A percentile compares a stretch with the other conserved stretches of the same genome.
phyloP scores from a whole-genome alignment of 1,284 basidiomycete species.

The Vanrija sp. region DNA sequence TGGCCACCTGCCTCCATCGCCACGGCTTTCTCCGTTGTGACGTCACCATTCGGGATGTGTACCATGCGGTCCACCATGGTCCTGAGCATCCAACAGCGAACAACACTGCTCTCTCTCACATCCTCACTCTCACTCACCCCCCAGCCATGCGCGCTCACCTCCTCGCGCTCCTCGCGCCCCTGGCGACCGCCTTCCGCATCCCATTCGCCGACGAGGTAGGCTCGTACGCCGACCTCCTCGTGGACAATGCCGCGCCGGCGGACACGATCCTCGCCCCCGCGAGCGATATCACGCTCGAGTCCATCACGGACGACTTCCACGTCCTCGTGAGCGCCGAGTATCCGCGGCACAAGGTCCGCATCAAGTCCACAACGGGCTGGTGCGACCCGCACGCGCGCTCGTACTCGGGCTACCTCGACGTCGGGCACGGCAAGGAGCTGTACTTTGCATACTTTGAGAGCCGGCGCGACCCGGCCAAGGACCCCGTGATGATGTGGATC shows the following conservation, averaged over 20 bases:
- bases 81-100: too few species aligned
- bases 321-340: slow-evolving; percentile 6
- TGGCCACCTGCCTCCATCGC: too few species aligned
- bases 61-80: too few species aligned
- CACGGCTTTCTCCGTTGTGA: too few species aligned
- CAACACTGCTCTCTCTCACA: too few species aligned
- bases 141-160: too few species aligned
- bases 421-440: slow-evolving; percentile 65
- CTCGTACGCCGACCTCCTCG: slow-evolving; percentile 19
- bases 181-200: slow-evolving; percentile 26
- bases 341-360: slow-evolving; percentile 29
- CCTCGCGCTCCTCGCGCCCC: slow-evolving; percentile 7
- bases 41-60: too few species aligned
- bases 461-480: slow-evolving; percentile 59
- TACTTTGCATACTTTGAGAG: slow-evolving; percentile 88
- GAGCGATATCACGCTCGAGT: slow-evolving; percentile 28
- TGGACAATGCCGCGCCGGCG: slow-evolving; percentile 13
- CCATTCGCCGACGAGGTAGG: slow-evolving; percentile 28
- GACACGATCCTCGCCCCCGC: slow-evolving; percentile 18
- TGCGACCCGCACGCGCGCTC: slow-evolving; percentile 44
- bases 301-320: slow-evolving; percentile 26
- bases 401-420: slow-evolving; percentile 55
- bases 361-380: slow-evolving; percentile 45
- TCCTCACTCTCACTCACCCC: too few species aligned
- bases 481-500: slow-evolving; percentile 51